Conservation (phyloP, 305 asterid species). For the Fraxinus xanthoxyloides region DNA sequence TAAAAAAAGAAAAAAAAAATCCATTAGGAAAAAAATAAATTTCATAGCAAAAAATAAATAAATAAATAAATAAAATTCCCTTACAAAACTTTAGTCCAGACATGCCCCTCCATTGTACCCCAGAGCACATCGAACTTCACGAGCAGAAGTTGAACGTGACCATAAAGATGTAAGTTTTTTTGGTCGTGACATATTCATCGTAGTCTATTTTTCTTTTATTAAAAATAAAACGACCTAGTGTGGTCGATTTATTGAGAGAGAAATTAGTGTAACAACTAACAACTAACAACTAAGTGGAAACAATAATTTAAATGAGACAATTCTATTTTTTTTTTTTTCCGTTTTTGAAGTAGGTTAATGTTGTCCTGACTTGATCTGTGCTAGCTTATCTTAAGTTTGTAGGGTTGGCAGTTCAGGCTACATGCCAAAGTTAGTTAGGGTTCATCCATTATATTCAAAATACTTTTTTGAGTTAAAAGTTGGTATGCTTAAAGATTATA, state of each 20-base stretch:
- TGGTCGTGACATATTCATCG: too few relatives aligned
- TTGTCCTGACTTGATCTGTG: background rate
- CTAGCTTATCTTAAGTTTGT: background rate
- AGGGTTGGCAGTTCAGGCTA: background rate
- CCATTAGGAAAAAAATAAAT: too few relatives aligned
- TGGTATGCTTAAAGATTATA: background rate
- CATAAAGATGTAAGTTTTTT: too few relatives aligned
- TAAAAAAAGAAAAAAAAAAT: too few relatives aligned
- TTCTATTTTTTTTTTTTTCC: background rate
- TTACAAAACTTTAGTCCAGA: too few relatives aligned
- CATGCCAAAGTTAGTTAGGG: background rate
- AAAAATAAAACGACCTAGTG: background rate
- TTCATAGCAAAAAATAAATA: too few relatives aligned
- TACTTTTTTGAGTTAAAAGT: background rate
- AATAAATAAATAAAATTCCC: too few relatives aligned
- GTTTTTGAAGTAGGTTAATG: background rate
- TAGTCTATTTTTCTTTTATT: too few relatives aligned
- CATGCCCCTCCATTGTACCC: too few relatives aligned
- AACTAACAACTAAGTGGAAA: background rate
- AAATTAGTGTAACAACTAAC: background rate
- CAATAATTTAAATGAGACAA: background rate
- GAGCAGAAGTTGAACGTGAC: background rate
- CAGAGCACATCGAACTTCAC: background rate
- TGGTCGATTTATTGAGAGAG: background rate
- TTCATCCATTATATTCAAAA: background rate